Base-by-base conservation (phyloP, 2,329 filamentous ascomycete species). In the Ceratocystis papillata region DNA sequence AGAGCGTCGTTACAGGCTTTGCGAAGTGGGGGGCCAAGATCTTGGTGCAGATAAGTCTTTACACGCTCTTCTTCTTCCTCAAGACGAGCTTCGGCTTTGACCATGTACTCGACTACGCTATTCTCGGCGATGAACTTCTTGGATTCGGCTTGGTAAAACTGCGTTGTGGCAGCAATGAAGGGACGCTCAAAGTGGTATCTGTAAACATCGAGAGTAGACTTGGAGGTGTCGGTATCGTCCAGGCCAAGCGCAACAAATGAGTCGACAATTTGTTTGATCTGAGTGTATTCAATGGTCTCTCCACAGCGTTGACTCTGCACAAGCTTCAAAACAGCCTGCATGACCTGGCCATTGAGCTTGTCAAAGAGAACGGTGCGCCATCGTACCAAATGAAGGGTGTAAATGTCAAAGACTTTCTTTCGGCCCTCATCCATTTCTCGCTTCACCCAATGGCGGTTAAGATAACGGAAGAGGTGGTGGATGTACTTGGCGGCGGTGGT, bases 391-490 rank as follows among this genome's bases (percentile, higher is more conserved):
- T 99, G 94, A 45, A 99, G 79, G 0, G 94, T 99, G 76, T 99
- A 99, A 61, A 99, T 94, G 75, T 99, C 94, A 75, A 95, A 97
- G 6, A 97, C 89, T 72, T 93, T 89, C 79, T 97, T 96, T 79
- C 99, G 97, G 44, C 94, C 94, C 76, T 99, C 94, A 69, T 99
- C 94, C 78, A 99, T 96, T 77, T 99, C 94, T 37, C 94, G 83
- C 81, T 96, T 99, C 1, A 99, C 94, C 94, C 95, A 99, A 77
- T 99, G 94, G 37, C 94, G 85, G 74, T 99, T 99, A 30, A 99
- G 84, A 74, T 99, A 99, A 65, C 88, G 82, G 80, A 99, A 99
- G 6, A 99, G 79, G 74, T 99, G 93, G 76, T 99, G 95, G 75
- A 96, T 94, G 77, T 96, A 99, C 76, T 95, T 96, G 68, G 92